Base-by-base conservation (phyloP, 2,329 filamentous ascomycete species). In the Monosporascus sp. region DNA sequence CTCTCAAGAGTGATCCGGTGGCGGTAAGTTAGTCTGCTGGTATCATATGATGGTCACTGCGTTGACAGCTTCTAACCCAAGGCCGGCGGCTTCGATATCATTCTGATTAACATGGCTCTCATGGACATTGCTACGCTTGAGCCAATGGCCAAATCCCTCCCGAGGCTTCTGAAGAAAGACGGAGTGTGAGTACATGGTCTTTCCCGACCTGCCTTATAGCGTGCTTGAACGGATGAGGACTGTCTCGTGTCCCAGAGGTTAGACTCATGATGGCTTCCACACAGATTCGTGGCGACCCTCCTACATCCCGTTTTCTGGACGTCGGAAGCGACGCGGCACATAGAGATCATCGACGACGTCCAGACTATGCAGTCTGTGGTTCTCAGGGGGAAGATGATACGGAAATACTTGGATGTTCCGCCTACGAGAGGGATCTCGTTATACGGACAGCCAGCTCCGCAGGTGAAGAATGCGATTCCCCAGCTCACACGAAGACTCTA, bases 221-320 rank as follows among this genome's bases (percentile, higher is more conserved):
- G 31, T 35, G 11, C 31, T 35, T 35, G 31, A 35, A 35, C 11
- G 31, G 31, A 35, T 14, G 31, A 14, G 11, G 31, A 14, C 9
- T 35, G 31, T 14, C 31, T 35, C 31, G 11, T 5, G 31, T 35
- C 31, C 31, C 31, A 5, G 11, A 11, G 11, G 11, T 35, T 35
- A 35, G 31, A 24, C 25, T 44, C 9, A 11, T 20, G 51, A 45
- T 51, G 43, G 9, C 22, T 48, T 9, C 11, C 17, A 17, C 18
- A 48, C 47, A 75, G 74, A 31, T 77, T 77, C 56, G 71, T 75
- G n/a, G 73, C 70, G 1, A 75, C 74, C 0, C 57, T 77, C 39
- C 71, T 79, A 8, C 76, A 79, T 53, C 76, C 76, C 6, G 70
- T 75, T 5, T 77, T 79, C 63, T 73, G 76, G 58, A 79, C 76